Conservation (phyloP, 1,139 yeast genomes). For the Pneumocystis carinii region DNA sequence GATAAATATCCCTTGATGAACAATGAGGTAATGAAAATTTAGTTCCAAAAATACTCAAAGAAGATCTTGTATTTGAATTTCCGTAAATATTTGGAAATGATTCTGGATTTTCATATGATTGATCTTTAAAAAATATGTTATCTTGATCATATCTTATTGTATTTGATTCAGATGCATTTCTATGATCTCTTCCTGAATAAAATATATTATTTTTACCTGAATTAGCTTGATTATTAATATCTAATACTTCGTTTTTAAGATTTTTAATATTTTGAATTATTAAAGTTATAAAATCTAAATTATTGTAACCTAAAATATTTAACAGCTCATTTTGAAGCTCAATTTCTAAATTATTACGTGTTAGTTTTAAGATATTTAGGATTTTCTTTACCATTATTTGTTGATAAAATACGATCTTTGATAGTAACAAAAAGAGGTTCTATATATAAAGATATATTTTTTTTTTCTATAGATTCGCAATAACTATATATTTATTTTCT, state of each 20-base stretch:
- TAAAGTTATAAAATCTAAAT: slow-evolving; percentile 59
- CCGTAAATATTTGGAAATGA: slow-evolving; percentile 78
- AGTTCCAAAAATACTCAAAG: slow-evolving; percentile 65
- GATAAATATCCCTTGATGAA: slow-evolving; percentile 42
- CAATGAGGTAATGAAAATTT: slow-evolving; percentile 70
- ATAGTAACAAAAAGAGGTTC: neutral
- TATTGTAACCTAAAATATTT: slow-evolving; percentile 73
- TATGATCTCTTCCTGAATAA: neutral
- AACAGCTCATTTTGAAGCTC: slow-evolving; percentile 53
- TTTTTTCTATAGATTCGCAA: neutral
- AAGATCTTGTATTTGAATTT: slow-evolving; percentile 46
- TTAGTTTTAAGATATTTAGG: neutral
- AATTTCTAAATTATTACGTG: slow-evolving; percentile 29
- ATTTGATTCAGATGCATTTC: slow-evolving; percentile 15
- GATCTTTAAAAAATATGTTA: too few species aligned
- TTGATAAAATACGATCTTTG: neutral
- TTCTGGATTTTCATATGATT: slow-evolving; percentile 33
- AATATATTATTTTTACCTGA: slow-evolving; percentile 2
- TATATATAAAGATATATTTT: neutral
- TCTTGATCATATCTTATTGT: slow-evolving; percentile 24
- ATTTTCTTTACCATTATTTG: neutral
- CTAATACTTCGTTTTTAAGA: slow-evolving; percentile 16
- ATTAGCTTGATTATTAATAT: slow-evolving; percentile 2
- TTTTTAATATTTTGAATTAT: slow-evolving; percentile 40
- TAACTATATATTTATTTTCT: neutral